Evolutionary conservation across 495 filamentous ascomycete species (phyloP).

Genomic region (Friedmanniomyces simplex): DNA sequence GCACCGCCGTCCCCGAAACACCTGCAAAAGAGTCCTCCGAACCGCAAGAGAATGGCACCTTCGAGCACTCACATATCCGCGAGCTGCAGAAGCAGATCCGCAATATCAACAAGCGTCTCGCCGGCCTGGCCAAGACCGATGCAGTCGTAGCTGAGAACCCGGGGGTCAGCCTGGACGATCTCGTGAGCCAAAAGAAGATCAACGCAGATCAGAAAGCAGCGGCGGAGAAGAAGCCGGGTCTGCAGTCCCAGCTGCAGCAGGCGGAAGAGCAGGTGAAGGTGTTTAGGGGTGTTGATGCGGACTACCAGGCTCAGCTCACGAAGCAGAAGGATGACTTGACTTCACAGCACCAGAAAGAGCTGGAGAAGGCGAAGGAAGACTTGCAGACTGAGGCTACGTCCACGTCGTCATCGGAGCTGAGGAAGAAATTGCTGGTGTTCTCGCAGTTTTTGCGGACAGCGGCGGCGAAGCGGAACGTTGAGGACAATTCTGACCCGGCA

Average conservation of each 20-base stretch:
- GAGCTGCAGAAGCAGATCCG: slow-evolving; percentile 87
- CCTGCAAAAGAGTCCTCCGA: slow-evolving; percentile 19
- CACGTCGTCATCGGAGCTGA: slow-evolving; percentile 44
- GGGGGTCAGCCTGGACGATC: slow-evolving; percentile 67
- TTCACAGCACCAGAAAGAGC: slow-evolving; percentile 57
- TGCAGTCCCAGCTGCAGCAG: slow-evolving; percentile 63
- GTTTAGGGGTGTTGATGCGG: slow-evolving; percentile 71
- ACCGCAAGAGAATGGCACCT: slow-evolving; percentile 34
- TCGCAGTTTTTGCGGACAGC: slow-evolving; percentile 41
- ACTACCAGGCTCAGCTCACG: slow-evolving; percentile 57
- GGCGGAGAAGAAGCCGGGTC: slow-evolving; percentile 75
- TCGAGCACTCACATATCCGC: slow-evolving; percentile 66
- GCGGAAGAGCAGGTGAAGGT: slow-evolving; percentile 73
- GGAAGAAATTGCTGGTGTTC: slow-evolving; percentile 36
- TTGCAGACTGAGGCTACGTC: slow-evolving; percentile 44
- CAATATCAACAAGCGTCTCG: slow-evolving; percentile 78
- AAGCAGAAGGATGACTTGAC: slow-evolving; percentile 64
- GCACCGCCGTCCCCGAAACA: slow-evolving; percentile 18
- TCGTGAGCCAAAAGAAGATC: slow-evolving; percentile 72
- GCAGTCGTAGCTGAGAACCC: slow-evolving; percentile 65
- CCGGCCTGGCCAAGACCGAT: slow-evolving; percentile 72
- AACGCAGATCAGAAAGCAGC: slow-evolving; percentile 88
- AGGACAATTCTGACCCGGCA: slow-evolving; percentile 51
- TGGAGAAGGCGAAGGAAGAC: slow-evolving; percentile 53
- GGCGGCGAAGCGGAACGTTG: slow-evolving; percentile 49